These are phyloP conservation scores for Termitomyces heimii DNA, from an alignment of 768 basidiomycete genomes.

Conservation along the genomic window DNA sequence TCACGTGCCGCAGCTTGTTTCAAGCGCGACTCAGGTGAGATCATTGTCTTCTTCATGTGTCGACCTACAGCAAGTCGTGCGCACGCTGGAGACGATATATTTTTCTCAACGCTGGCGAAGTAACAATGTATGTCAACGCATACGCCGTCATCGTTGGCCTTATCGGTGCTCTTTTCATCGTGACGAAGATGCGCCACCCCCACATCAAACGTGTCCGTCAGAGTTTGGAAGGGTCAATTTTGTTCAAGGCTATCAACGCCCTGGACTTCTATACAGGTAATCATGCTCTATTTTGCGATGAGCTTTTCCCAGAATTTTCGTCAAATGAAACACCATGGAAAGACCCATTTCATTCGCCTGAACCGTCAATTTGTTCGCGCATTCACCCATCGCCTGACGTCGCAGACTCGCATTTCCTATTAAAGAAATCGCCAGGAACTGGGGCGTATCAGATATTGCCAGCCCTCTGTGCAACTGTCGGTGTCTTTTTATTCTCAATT, in stretches of 20 bases:
- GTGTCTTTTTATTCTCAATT: not conserved
- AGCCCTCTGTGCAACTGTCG: not conserved
- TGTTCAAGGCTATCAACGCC: constrained; percentile 1
- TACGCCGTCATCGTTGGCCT: not conserved
- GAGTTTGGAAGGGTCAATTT: not conserved
- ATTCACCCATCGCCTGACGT: not conserved
- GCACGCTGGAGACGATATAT: not conserved
- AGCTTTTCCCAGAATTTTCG: not conserved
- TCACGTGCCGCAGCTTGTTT: not conserved
- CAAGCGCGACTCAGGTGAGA: not conserved
- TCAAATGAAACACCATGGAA: not conserved
- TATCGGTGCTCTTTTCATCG: not conserved
- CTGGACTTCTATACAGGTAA: constrained; percentile 7
- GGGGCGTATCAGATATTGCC: not conserved
- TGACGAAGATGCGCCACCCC: constrained; percentile 8
- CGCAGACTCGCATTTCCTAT: not conserved
- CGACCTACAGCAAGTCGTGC: not conserved
- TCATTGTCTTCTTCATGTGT: not conserved
- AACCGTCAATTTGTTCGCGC: not conserved
- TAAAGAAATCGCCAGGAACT: not conserved
- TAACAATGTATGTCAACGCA: not conserved
- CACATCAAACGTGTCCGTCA: not conserved
- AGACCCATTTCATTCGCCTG: not conserved
- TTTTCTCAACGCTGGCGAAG: not conserved
- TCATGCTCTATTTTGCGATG: not conserved